phyloP scores from a whole-genome alignment of 495 filamentous ascomycete species.

The Trichoderma erinaceum region DNA sequence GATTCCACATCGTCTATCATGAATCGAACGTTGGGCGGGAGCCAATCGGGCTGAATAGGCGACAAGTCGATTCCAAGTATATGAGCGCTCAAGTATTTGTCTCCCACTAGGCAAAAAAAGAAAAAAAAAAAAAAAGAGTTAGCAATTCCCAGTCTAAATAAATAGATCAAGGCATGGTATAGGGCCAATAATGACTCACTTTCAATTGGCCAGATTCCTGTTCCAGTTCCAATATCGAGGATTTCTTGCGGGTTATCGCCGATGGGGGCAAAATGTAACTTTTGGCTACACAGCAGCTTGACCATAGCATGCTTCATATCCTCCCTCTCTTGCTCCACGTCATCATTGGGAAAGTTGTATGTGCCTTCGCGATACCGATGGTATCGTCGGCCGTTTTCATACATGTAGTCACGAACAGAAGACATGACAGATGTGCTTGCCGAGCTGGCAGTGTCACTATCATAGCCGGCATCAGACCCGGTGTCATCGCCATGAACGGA shows the following conservation, averaged over 20 bases:
- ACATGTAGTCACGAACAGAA: conserved; percentile 48
- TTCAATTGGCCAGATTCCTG: conserved; percentile 57
- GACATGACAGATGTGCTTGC: conserved; percentile 46
- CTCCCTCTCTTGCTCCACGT: conserved; percentile 53
- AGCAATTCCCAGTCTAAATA: not conserved
- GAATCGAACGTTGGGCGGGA: conserved; percentile 55
- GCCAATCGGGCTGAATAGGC: conserved; percentile 53
- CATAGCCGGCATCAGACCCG: conserved; percentile 34
- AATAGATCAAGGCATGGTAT: not conserved
- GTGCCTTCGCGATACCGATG: conserved; percentile 49
- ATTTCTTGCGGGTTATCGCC: conserved; percentile 38
- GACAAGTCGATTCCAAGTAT: conserved; percentile 62
- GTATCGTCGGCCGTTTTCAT: conserved; percentile 56
- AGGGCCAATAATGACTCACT: not conserved
- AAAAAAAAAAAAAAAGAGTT: not conserved
- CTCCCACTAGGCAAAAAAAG: conserved; percentile 20
- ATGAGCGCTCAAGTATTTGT: conserved; percentile 41
- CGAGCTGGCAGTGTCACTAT: conserved; percentile 31
- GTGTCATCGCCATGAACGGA: not conserved
- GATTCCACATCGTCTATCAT: conserved; percentile 57
- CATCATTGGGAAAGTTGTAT: conserved; percentile 47
- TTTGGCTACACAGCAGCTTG: conserved; percentile 30
- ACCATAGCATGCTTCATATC: conserved; percentile 48
- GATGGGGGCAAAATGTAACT: conserved; percentile 45
- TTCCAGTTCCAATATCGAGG: conserved; percentile 56